These are phyloP conservation scores for Alternaria longipes DNA, from an alignment of 2,329 filamentous ascomycete species.

Conservation along the genomic window DNA sequence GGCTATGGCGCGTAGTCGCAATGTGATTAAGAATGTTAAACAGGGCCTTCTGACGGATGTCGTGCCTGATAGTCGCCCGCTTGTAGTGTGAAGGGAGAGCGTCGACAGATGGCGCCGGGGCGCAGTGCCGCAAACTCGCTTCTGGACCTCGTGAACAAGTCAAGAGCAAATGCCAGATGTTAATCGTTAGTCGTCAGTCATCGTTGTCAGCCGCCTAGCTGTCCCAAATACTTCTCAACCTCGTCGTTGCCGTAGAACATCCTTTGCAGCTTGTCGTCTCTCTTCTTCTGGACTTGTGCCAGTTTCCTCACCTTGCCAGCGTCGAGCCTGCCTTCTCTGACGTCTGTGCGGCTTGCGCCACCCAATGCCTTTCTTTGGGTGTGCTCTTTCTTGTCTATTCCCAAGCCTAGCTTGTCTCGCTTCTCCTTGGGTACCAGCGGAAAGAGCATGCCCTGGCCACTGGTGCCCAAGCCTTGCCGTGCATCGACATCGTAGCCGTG, in stretches of 20 bases:
- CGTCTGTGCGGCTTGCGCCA: constrained; percentile 41
- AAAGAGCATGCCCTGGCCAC: constrained; percentile 73
- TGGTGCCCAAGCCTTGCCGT: constrained; percentile 74
- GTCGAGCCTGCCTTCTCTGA: constrained; percentile 61
- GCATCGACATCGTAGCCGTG: constrained; percentile 81
- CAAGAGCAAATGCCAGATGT: rapidly evolving
- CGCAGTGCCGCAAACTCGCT: background rate
- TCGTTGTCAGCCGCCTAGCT: constrained; percentile 18
- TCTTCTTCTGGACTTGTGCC: constrained; percentile 69
- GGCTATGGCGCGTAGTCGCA: background rate
- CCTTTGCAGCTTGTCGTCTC: constrained; percentile 69
- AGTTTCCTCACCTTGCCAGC: constrained; percentile 74
- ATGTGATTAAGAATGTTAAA: background rate
- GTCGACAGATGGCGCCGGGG: background rate
- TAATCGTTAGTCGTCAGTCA: background rate
- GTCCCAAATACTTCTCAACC: constrained; percentile 75
- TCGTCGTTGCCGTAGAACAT: constrained; percentile 81
- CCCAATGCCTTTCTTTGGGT: constrained; percentile 52
- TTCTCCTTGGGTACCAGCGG: constrained; percentile 79
- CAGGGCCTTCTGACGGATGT: background rate
- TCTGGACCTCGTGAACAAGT: background rate
- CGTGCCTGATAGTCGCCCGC: background rate
- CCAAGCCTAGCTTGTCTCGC: constrained; percentile 77
- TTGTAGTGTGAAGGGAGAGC: background rate
- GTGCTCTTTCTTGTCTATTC: constrained; percentile 58